phyloP scores from a whole-genome alignment of 73 alveolate species.

The Symbiodinium pilosum region DNA sequence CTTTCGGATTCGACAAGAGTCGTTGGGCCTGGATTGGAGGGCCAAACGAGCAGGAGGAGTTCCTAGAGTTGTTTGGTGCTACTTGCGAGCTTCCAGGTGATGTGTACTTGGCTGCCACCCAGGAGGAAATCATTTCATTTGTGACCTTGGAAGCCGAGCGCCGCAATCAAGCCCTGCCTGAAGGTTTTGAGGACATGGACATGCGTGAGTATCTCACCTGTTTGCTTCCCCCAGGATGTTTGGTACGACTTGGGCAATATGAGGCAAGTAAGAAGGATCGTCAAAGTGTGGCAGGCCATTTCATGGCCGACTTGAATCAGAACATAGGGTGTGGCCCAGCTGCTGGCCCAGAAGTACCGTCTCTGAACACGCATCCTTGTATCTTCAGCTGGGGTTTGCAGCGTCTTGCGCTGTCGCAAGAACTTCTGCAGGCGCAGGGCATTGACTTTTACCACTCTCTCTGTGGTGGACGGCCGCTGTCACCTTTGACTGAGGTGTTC shows the following conservation, averaged over 20 bases:
- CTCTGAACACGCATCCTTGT: constrained; percentile 20
- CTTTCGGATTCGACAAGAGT: neutral
- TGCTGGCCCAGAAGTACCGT: neutral
- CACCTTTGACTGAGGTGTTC: neutral
- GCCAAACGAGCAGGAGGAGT: neutral
- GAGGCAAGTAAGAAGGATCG: neutral
- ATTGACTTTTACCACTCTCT: neutral
- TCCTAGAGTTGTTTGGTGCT: neutral
- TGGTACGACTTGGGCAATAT: neutral
- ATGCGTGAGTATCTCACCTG: neutral
- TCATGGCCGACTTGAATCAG: neutral
- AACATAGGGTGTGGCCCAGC: neutral
- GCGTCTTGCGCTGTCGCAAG: neutral
- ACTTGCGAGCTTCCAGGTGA: neutral
- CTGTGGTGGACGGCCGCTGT: neutral
- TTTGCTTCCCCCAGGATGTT: neutral
- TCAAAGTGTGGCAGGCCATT: neutral
- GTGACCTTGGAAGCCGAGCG: neutral
- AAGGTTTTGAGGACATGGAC: neutral
- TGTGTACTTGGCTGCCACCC: neutral
- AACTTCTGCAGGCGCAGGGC: constrained; percentile 21
- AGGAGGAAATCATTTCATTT: neutral
- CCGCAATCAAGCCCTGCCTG: neutral
- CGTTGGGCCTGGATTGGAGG: neutral
- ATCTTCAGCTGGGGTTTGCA: neutral